phyloP scores from a whole-genome alignment of 257 asterid species.

The Scutellaria minor region DNA sequence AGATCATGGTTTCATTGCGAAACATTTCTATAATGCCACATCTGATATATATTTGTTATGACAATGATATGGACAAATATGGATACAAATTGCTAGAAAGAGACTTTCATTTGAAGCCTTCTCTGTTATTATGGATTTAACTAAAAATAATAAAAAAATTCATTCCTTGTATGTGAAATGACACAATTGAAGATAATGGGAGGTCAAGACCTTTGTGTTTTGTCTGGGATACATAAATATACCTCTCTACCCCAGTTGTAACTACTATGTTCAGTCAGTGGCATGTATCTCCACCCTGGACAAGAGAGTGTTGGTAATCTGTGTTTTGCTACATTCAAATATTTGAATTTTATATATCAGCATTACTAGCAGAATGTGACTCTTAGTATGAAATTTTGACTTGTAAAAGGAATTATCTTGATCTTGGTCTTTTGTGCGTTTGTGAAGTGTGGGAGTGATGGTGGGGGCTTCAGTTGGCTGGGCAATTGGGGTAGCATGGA shows the following conservation, averaged over 20 bases:
- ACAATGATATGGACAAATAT: constrained; percentile 11
- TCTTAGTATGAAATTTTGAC: not conserved
- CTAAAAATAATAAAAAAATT: not conserved
- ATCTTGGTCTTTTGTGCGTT: not conserved
- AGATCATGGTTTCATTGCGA: not conserved
- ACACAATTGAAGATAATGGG: not conserved
- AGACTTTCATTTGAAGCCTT: not conserved
- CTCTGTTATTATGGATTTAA: not conserved
- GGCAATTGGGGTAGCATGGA: no score
- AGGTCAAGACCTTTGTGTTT: not conserved
- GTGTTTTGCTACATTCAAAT: not conserved
- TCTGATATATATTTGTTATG: not conserved
- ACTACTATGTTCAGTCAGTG: not conserved
- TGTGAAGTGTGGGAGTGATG: not conserved
- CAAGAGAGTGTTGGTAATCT: not conserved
- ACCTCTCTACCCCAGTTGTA: not conserved
- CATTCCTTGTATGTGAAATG: not conserved
- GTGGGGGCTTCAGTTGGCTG: not conserved
- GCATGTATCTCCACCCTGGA: not conserved
- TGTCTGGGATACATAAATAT: not conserved
- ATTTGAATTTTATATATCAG: not conserved
- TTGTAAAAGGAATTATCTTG: not conserved
- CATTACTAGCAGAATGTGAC: not conserved
- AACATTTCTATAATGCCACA: not conserved
- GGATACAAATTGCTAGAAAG: not conserved